Conservation (phyloP, 1,284 basidiomycete species). For the Malassezia pachydermatis region DNA sequence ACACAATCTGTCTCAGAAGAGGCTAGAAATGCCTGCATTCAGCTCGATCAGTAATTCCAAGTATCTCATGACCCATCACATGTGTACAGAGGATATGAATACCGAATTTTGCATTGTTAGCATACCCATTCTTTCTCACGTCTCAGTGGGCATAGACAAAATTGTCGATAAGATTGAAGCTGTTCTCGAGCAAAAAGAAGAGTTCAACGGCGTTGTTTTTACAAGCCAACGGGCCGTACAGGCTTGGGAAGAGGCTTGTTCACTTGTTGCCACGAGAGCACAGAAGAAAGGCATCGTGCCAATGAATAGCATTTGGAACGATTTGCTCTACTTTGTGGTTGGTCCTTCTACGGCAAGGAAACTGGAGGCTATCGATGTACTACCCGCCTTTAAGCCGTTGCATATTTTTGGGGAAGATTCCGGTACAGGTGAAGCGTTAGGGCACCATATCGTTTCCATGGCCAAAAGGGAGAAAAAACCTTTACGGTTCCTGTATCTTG, state of each 20-base stretch:
- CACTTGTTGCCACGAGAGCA: slow-evolving; percentile 16
- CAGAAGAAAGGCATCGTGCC: slow-evolving; percentile 9
- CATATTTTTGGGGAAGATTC: slow-evolving; percentile 33
- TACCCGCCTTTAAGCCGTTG: slow-evolving; percentile 26
- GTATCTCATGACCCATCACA: slow-evolving; percentile 42
- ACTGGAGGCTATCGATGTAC: slow-evolving; percentile 20
- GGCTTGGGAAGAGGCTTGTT: slow-evolving; percentile 32
- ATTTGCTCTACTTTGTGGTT: slow-evolving; percentile 42
- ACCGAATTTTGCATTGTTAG: slow-evolving; percentile 37
- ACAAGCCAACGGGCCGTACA: slow-evolving; percentile 42
- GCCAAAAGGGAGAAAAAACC: neutral
- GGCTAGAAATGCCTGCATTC: slow-evolving; percentile 17
- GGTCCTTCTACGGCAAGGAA: slow-evolving; percentile 37
- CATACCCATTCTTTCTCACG: slow-evolving; percentile 32
- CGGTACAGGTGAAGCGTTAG: slow-evolving; percentile 35
- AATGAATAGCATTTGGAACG: slow-evolving; percentile 23
- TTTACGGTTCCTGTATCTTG: slow-evolving; percentile 30
- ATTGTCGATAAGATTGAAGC: slow-evolving; percentile 23
- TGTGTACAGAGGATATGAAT: slow-evolving; percentile 22
- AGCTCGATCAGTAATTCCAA: slow-evolving; percentile 18
- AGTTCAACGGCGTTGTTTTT: slow-evolving; percentile 34
- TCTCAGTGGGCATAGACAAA: slow-evolving; percentile 21
- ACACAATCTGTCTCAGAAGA: slow-evolving; percentile 10
- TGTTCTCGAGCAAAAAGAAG: neutral
- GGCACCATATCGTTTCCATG: slow-evolving; percentile 22